Evolutionary conservation across 2,329 filamentous ascomycete species (phyloP).

Genomic region (Colletotrichum salicis): DNA sequence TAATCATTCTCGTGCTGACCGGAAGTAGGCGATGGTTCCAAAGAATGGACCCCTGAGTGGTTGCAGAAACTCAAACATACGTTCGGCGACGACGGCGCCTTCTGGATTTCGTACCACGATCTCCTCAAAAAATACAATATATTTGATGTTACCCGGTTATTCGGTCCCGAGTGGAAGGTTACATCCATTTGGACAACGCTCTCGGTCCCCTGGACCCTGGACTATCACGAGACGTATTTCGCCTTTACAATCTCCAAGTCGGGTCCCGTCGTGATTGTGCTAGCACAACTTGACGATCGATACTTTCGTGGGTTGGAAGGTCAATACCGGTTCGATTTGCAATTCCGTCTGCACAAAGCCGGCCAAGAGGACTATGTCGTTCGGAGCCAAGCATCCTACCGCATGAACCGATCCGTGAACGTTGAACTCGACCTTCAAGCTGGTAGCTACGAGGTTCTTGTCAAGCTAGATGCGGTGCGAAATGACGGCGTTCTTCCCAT

Average conservation of each 20-base stretch:
- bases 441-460: conserved; percentile 78
- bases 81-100: conserved; percentile 74
- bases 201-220: conserved; percentile 64
- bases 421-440: conserved; percentile 80
- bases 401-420: conserved; percentile 79
- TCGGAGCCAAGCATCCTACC: conserved; percentile 62
- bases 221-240: conserved; percentile 67
- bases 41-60: conserved; percentile 80
- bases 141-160: conserved; percentile 58
- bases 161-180: conserved; percentile 63
- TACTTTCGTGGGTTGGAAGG: conserved; percentile 68
- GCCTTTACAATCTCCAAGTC: conserved; percentile 59
- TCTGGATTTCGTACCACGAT: conserved; percentile 59
- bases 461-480: conserved; percentile 79
- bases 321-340: conserved; percentile 64
- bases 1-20: conserved; percentile 32
- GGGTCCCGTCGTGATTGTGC: conserved; percentile 64
- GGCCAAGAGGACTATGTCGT: conserved; percentile 64
- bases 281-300: conserved; percentile 67
- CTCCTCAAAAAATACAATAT: conserved; percentile 56
- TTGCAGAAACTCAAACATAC: conserved; percentile 72
- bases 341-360: conserved; percentile 64
- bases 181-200: conserved; percentile 61
- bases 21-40: conserved; percentile 70
- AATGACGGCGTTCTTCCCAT: conserved; percentile 60